Conservation (phyloP, 2,329 filamentous ascomycete genomes). For the Hypoxylon sp. region DNA sequence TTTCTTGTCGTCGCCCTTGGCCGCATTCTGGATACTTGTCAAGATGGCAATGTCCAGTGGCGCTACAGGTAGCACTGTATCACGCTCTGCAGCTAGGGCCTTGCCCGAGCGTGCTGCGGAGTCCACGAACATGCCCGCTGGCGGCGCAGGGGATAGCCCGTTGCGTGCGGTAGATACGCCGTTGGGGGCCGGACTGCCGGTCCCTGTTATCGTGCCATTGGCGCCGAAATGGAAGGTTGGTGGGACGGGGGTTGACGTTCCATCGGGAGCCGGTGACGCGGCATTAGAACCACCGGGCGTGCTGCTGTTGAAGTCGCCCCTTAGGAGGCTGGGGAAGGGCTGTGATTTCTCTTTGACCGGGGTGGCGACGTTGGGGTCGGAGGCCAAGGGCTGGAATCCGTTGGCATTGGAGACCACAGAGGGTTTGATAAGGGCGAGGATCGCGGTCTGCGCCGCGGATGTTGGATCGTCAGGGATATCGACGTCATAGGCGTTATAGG, state of each 20-base stretch:
- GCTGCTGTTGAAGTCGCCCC: constrained; percentile 78
- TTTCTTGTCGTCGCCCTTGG: constrained; percentile 91
- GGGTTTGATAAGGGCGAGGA: constrained; percentile 72
- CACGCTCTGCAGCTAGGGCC: constrained; percentile 76
- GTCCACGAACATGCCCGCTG: constrained; percentile 65
- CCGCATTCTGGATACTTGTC: constrained; percentile 88
- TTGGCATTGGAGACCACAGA: constrained; percentile 66
- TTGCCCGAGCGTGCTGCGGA: constrained; percentile 65
- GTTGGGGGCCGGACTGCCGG: constrained; percentile 68
- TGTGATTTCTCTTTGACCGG: constrained; percentile 75
- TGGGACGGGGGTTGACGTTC: constrained; percentile 75
- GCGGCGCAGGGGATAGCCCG: constrained; percentile 62
- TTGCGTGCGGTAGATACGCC: constrained; percentile 61
- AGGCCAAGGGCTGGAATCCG: constrained; percentile 58
- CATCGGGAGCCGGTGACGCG: constrained; percentile 88
- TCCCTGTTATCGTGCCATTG: constrained; percentile 61
- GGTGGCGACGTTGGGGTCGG: constrained; percentile 67
- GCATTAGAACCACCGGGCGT: constrained; percentile 90
- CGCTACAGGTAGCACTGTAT: constrained; percentile 84
- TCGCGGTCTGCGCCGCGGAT: constrained; percentile 84
- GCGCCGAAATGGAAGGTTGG: constrained; percentile 70
- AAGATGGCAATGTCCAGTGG: constrained; percentile 92
- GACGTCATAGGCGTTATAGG: constrained; percentile 93
- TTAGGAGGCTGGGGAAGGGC: constrained; percentile 79
- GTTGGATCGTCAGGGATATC: constrained; percentile 89